Conservation (phyloP, 129 eudicot species). For the Flaveria ramosissima region DNA sequence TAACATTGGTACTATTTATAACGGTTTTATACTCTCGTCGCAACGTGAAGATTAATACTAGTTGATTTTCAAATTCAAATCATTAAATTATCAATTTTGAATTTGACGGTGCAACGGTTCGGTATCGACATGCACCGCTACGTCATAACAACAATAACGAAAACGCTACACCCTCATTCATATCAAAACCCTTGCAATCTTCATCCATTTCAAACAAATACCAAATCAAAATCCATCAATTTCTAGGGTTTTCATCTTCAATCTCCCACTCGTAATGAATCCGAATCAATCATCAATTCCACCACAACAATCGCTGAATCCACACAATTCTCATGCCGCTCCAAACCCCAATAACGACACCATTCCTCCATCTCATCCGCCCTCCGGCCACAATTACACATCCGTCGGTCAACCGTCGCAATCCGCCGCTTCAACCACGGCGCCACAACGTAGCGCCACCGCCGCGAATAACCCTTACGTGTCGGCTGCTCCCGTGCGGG, state of each 20-base stretch:
- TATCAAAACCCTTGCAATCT: no score
- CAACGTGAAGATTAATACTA: rapidly evolving
- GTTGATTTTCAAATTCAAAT: no score
- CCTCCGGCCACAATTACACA: not conserved
- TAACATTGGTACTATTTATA: no score
- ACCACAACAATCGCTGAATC: slow-evolving; percentile 26
- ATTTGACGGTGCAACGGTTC: no score
- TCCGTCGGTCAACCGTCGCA: no score
- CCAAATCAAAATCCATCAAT: not conserved
- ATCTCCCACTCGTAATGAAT: slow-evolving; percentile 19
- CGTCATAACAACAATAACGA: no score
- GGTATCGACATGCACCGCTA: no score
- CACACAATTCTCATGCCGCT: slow-evolving; percentile 33
- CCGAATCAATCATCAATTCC: slow-evolving; percentile 30
- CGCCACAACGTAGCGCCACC: not conserved
- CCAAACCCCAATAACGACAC: slow-evolving; percentile 65
- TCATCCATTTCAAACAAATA: no score
- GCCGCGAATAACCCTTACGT: slow-evolving; percentile 71
- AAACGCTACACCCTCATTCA: no score
- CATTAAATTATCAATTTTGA: no score
- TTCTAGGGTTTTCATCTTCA: not conserved
- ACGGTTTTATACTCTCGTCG: no score
- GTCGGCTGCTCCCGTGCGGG: slow-evolving; percentile 50
- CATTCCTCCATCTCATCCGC: slow-evolving; percentile 43
- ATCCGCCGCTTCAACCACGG: not conserved